Base-by-base conservation (phyloP, 495 filamentous ascomycete species). In the Neurospora discreta region DNA sequence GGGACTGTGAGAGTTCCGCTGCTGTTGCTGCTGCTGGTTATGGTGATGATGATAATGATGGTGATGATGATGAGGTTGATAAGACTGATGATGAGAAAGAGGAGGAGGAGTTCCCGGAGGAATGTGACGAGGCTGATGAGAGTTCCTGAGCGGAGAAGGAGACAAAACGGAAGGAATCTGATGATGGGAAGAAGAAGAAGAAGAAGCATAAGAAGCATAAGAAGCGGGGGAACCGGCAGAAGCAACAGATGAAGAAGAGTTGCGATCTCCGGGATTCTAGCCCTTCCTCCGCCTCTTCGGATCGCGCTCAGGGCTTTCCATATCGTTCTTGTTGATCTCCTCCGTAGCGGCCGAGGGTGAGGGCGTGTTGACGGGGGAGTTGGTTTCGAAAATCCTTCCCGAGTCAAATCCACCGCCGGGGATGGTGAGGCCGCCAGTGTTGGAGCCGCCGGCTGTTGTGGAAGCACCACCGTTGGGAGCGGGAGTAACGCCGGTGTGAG, bases 311-410 rank as follows among this genome's bases (percentile, higher is more conserved):
- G 83, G 82, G 46, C 81, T 85, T 15, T 79, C 77, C 16, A 78
- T 44, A 39, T 82, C 83, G 30, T 80, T 74, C 68, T 82, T 74
- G 0, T 75, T 30, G 42, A 85, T 82, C 76, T 85, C 84, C 75
- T 86, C 84, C 3, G 83, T 84, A 1, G 75, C 82, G n/a, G 81
- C 79, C 33, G 82, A 36, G 11, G 52, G 79, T 69, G 83, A 85
- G 0, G 84, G 83, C 3, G 80, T 82, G 69, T 81, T 80, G 15
- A 76, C 73, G 8, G 75, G 72, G 23, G 77, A 78, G 20, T 78
- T 78, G 30, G 77, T 77, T 70, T 82, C 80, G 38, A 79, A 71
- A 36, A 80, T 73, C 65, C 77, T 74, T 5, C 79, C 75, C 3
- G 74, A 15, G n/a, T 80, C 77, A 20, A 76, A 68, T 5, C 46